Evolutionary conservation across 2,329 filamentous ascomycete genomes (phyloP), one percentile per base, ranked within the genome.

Genomic region (Aspergillus jensenii): DNA sequence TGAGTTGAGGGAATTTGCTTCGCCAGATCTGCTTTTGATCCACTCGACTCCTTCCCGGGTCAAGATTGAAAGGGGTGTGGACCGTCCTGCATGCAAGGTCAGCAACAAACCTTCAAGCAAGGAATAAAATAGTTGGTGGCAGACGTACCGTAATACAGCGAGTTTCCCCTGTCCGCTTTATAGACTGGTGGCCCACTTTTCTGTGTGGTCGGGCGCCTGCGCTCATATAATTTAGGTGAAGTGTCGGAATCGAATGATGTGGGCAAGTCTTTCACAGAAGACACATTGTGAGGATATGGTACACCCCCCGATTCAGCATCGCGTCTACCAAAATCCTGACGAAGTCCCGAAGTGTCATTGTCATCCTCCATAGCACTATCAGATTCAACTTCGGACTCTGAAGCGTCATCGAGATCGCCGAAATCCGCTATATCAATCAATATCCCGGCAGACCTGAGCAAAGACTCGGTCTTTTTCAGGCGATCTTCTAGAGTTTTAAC

Each of bases 1-100:
- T 85, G 96, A 93, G 56, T 88, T 84, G 70, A 96, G 89, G 75
- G 97, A 97, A 0, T 90, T 93, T 31, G 81, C 84, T 70, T 98
- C 93, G n/a, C 93, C 93, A 2, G 92, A 96, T 79, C 93, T 96
- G 62, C 91, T 87, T 68, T 96, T 96, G 56, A 98, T 93, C 93
- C 95, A 98, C 71, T 96, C 89, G 56, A 98, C 93, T 40, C 93
- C 93, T 72, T 96, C 95, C 39, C 91, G 91, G 0, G 93, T 97
- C 78, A 98, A 93, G 65, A 98, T 97, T 58, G 93, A 97, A 75
- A 96, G 95, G 12, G 92, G 92, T 4, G 93, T 97, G 0, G 92
- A 96, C 1, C 91, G 96, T 31, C 93, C 90, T 93, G 41, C 3
- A 8, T 31, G 7, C 6, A 27, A 11, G 21, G 35, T 56, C 46